Percentiles rank a stretch among this genome's conserved stretches.
Conservation (phyloP, 2,329 filamentous ascomycete genomes). For the Colletotrichum horii region DNA sequence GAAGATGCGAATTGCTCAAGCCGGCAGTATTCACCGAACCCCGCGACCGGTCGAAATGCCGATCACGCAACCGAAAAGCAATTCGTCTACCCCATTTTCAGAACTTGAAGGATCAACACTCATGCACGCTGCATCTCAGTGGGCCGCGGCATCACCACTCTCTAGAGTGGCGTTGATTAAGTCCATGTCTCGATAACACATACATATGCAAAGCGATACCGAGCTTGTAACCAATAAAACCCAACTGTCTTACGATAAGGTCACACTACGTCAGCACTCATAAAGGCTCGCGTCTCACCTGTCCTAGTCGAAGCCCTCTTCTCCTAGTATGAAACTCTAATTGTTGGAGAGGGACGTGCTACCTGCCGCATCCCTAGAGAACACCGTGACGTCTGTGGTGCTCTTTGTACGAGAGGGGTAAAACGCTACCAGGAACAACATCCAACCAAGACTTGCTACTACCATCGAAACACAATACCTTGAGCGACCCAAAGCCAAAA, state of each 20-base stretch:
- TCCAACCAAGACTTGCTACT: neutral
- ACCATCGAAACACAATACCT: neutral
- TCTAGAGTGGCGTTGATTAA: neutral
- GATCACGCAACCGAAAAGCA: neutral
- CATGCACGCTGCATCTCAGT: neutral
- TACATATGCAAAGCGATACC: neutral
- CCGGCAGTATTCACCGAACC: neutral
- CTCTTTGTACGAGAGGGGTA: neutral
- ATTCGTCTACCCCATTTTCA: neutral
- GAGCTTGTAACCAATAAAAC: neutral
- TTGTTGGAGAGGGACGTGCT: conserved; percentile 1
- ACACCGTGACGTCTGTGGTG: neutral
- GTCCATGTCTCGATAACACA: neutral
- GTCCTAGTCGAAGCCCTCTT: neutral
- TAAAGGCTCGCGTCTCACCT: neutral
- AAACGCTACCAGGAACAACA: neutral
- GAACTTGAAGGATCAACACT: neutral
- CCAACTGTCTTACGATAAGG: neutral
- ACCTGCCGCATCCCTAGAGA: neutral
- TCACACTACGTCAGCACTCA: neutral
- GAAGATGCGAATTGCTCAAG: neutral
- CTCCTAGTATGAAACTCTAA: neutral
- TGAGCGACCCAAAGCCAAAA: neutral
- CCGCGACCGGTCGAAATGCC: neutral
- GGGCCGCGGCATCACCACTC: neutral